Evolutionary conservation across 176 grass and related monocot species (phyloP), one percentile per base, ranked within the genome.

Genomic region (Avena insularis): DNA sequence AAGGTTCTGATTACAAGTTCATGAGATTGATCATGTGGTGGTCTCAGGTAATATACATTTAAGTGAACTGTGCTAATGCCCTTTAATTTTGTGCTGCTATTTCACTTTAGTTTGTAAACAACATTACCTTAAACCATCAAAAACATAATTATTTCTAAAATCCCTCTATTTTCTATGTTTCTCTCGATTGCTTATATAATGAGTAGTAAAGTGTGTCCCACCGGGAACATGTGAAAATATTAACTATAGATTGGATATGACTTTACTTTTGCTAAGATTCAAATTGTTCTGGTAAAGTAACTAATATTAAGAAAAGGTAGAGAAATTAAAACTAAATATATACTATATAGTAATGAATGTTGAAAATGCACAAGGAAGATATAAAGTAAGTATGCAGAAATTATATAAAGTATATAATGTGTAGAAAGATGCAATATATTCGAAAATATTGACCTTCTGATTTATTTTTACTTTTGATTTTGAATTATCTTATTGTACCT

Each of bases 1-100:
- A 98, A 92, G 86, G 88, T 84, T 95, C 93, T 64, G 65, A 98
- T 71, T 81, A 81, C 61, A 87, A 84, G 63, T 67, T 92, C 55
- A 60, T 95, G n/a, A 98, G 82, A 43, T 43, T 95, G 12, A 90
- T 93, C 88, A 95, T 98, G 96, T 98, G 96, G 96, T 98, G 96
- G 96, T 95, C 96, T 84, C 96, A 98, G 96, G 96, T 98, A 89
- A 82, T 63, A 75, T 64, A 33, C 38, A 60, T 84, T 89, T 25
- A 23, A 57, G 46, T 85, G 51, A 78, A 72, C 72, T 71, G 2
- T 62, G 82, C 17, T 46, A 50, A 13, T 2, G 21, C 46, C n/a
- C 17, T 0, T 78, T 58, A 78, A 20, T 38, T 57, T 79, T 25
- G 11, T 59, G 56, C n/a, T 45, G 21, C 6, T 31, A 50, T 81